These are phyloP conservation scores for Saturnispora galanensis DNA, from an alignment of 805 yeast species.

Conservation along the genomic window DNA sequence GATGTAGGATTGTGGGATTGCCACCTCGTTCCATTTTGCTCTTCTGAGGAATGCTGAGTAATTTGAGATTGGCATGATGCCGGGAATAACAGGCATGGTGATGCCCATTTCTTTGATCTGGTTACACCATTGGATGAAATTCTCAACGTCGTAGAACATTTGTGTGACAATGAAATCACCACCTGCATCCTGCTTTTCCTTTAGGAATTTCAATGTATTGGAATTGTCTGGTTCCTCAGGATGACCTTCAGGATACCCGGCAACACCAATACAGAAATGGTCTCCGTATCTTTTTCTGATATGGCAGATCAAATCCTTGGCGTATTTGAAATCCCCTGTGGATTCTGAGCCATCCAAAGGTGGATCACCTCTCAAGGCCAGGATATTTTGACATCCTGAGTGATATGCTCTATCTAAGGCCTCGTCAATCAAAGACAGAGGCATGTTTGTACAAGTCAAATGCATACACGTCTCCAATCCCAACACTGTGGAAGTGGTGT, in stretches of 20 bases:
- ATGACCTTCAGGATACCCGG: slow-evolving; percentile 97
- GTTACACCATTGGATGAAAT: slow-evolving; percentile 74
- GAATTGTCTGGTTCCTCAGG: slow-evolving; percentile 67
- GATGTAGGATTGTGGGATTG: slow-evolving; percentile 65
- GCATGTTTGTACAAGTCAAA: slow-evolving; percentile 94
- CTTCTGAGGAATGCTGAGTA: slow-evolving; percentile 88
- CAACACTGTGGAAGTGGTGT: slow-evolving; percentile 79
- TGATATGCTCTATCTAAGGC: slow-evolving; percentile 79
- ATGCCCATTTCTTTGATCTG: slow-evolving; percentile 63
- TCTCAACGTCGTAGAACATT: slow-evolving; percentile 91
- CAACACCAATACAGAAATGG: slow-evolving; percentile 91
- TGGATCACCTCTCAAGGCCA: slow-evolving; percentile 94
- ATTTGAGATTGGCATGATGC: slow-evolving; percentile 97
- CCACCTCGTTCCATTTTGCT: slow-evolving; percentile 87
- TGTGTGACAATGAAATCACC: slow-evolving; percentile 92
- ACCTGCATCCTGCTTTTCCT: slow-evolving; percentile 88
- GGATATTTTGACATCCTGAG: slow-evolving; percentile 90
- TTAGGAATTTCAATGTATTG: slow-evolving; percentile 50
- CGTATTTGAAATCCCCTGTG: slow-evolving; percentile 79
- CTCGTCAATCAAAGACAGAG: slow-evolving; percentile 63
- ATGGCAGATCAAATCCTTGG: slow-evolving; percentile 74
- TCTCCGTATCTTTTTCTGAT: slow-evolving; percentile 72
- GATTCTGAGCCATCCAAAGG: slow-evolving; percentile 68
- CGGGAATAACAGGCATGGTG: slow-evolving; percentile 84
- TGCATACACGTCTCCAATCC: slow-evolving; percentile 98